Conservation (phyloP, 1,139 yeast genomes). For the Debaryomyces psychrophilus region DNA sequence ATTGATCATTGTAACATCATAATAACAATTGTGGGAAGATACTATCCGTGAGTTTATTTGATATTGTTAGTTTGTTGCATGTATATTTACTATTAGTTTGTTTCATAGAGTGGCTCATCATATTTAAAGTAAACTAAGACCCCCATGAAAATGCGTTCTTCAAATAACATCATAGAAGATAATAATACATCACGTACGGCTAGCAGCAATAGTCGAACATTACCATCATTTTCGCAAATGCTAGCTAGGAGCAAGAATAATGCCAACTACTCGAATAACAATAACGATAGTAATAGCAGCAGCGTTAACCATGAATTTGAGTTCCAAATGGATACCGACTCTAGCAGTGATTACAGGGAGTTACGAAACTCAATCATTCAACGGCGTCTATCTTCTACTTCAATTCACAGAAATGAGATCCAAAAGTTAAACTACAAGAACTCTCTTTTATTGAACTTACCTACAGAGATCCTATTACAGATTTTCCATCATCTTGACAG, state of each 20-base stretch:
- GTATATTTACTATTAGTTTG: neutral
- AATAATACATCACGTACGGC: constrained; percentile 3
- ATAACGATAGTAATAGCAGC: constrained; percentile 2
- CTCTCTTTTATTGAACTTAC: constrained; percentile 62
- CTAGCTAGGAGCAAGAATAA: constrained; percentile 5
- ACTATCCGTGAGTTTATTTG: neutral
- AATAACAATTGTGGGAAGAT: neutral
- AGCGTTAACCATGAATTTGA: constrained; percentile 19
- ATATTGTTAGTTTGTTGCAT: neutral
- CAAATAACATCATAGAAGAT: constrained; percentile 33
- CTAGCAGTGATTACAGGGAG: constrained; percentile 38
- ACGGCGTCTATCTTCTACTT: constrained; percentile 29
- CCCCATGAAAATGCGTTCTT: constrained; percentile 31
- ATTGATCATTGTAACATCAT: neutral
- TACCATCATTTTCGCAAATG: constrained; percentile 11
- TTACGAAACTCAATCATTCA: constrained; percentile 38
- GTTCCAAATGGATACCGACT: constrained; percentile 41
- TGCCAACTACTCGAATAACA: neutral
- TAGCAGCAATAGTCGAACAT: constrained; percentile 10
- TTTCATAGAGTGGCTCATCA: neutral
- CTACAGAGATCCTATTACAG: constrained; percentile 77
- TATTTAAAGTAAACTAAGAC: neutral
- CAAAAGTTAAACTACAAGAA: constrained; percentile 29
- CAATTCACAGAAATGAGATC: constrained; percentile 22
- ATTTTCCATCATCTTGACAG: constrained; percentile 70